Evolutionary conservation across 768 basidiomycete species (phyloP).

Genomic region (Tricholoma matsutake): DNA sequence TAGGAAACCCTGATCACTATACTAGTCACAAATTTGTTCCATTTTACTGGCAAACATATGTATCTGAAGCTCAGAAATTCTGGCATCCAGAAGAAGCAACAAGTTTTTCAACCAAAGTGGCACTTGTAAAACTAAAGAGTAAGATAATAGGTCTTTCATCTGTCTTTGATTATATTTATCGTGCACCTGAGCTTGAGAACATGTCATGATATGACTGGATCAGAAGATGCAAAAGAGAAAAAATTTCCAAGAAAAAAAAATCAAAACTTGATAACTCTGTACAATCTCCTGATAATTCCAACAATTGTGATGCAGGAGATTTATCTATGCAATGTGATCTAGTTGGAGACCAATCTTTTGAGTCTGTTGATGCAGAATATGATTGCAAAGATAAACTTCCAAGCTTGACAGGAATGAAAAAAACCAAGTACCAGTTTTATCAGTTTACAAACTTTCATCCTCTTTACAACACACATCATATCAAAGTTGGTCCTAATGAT

Average conservation of each 20-base stretch:
- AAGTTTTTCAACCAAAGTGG: slow-evolving; percentile 10
- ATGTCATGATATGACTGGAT: slow-evolving; percentile 28
- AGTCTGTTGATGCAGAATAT: not conserved
- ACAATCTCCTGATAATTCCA: too few relatives aligned
- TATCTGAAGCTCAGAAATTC: slow-evolving; percentile 17
- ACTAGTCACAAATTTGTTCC: too few relatives aligned
- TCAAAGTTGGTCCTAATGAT: not conserved
- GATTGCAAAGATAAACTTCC: not conserved
- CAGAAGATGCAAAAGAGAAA: slow-evolving; percentile 9
- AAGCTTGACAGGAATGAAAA: not conserved
- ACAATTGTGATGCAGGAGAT: not conserved
- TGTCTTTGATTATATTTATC: slow-evolving; percentile 33
- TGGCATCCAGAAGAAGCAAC: not conserved
- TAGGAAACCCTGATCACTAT: too few relatives aligned
- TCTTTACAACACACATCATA: not conserved
- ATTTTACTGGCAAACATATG: slow-evolving; percentile 19
- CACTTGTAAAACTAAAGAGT: slow-evolving; percentile 15
- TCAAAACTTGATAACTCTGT: not conserved
- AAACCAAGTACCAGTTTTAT: not conserved
- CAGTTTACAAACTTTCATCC: not conserved
- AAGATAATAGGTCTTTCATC: slow-evolving; percentile 20
- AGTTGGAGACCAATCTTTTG: not conserved
- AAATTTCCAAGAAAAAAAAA: slow-evolving; percentile 1
- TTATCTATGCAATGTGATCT: too few relatives aligned
- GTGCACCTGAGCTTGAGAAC: slow-evolving; percentile 16